phyloP scores from a whole-genome alignment of 78 protist genomes.

The Chrysochromulina parva region DNA sequence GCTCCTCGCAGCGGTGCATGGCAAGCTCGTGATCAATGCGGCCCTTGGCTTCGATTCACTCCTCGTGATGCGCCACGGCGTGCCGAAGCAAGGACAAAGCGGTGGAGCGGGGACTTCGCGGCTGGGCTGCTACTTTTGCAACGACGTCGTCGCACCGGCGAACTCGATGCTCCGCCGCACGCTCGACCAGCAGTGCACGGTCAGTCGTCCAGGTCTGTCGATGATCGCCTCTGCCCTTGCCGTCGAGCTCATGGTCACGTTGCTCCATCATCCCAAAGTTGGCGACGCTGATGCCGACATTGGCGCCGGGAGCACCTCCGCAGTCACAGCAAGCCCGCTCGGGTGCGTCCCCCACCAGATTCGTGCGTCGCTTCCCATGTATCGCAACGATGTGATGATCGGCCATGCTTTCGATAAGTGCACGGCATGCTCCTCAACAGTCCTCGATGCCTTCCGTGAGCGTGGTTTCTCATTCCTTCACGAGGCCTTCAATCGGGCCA shows the following conservation, averaged over 20 bases:
- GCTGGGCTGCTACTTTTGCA: constrained; percentile 97
- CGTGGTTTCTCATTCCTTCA: constrained; percentile 67
- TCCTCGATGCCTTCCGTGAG: constrained; percentile 27
- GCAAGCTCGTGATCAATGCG: constrained; percentile 71
- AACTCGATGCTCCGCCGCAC: constrained; percentile 86
- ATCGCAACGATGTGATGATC: constrained; percentile 28
- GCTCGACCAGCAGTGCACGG: constrained; percentile 98
- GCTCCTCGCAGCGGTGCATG: constrained; percentile 60
- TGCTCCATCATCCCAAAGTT: constrained; percentile 80
- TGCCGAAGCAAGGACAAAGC: background rate
- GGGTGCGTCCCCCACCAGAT: constrained; percentile 86
- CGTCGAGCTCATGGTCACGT: constrained; percentile 86
- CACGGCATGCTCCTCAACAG: constrained; percentile 86
- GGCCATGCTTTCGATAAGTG: constrained; percentile 77
- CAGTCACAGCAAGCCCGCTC: background rate
- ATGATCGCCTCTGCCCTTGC: constrained; percentile 83
- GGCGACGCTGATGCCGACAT: constrained; percentile 39
- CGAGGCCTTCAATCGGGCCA: constrained; percentile 53
- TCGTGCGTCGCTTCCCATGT: constrained; percentile 80
- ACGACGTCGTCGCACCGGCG: constrained; percentile 94
- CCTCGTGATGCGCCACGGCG: constrained; percentile 95
- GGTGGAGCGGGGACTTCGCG: background rate
- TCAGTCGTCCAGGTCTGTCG: constrained; percentile 93
- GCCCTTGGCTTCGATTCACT: constrained; percentile 96
- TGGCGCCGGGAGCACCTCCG: constrained; percentile 50